A percentile compares a stretch with the other conserved stretches of the same genome.
phyloP scores from a whole-genome alignment of 2,329 filamentous ascomycete genomes.

The Epicoccum nigrum region DNA sequence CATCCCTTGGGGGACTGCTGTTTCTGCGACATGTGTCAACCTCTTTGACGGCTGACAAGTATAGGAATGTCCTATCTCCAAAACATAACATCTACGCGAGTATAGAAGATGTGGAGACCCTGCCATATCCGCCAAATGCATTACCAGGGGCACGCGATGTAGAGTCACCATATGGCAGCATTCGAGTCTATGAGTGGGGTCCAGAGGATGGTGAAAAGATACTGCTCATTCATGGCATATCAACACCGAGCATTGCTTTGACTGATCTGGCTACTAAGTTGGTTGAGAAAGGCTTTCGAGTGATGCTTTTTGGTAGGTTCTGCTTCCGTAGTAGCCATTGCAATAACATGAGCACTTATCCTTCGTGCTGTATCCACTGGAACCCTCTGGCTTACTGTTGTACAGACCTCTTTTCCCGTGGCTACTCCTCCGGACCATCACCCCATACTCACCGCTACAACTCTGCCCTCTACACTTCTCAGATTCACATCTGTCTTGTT shows the following conservation, averaged over 20 bases:
- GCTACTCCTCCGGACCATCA: constrained; percentile 74
- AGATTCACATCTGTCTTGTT: constrained; percentile 72
- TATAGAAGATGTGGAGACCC: constrained; percentile 18
- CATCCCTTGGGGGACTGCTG: constrained; percentile 36
- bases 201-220: constrained; percentile 73
- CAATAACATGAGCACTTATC: too few relatives aligned
- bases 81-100: constrained; percentile 30
- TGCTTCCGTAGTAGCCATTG: neutral
- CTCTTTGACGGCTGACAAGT: constrained; percentile 23
- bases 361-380: too few relatives aligned
- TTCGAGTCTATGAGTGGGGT: constrained; percentile 82
- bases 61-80: constrained; percentile 36
- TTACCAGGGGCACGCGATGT: constrained; percentile 75
- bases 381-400: too few relatives aligned
- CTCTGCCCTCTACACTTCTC: constrained; percentile 72
- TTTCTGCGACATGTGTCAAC: constrained; percentile 29
- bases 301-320: constrained; percentile 73
- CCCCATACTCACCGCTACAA: constrained; percentile 68
- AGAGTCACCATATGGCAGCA: constrained; percentile 70
- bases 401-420: constrained; percentile 74
- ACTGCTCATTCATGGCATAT: constrained; percentile 80
- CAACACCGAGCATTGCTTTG: constrained; percentile 74
- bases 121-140: constrained; percentile 70
- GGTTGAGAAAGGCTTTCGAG: constrained; percentile 70
- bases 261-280: constrained; percentile 70